Evolutionary conservation across 2,329 filamentous ascomycete genomes (phyloP).

Genomic region (Ceratocystis alfenasii): DNA sequence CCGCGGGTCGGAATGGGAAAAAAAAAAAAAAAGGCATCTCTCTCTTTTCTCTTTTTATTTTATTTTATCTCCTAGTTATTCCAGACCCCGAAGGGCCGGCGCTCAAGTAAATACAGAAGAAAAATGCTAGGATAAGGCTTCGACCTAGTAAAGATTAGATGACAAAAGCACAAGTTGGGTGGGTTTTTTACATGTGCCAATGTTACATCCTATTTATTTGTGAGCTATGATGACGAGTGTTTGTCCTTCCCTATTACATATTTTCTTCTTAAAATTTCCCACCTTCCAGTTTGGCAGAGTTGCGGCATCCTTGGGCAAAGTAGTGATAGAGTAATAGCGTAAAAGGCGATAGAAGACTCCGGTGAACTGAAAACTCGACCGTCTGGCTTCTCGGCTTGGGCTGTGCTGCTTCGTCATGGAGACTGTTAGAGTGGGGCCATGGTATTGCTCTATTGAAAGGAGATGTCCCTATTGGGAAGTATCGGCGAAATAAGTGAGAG

Average conservation of each 20-base stretch:
- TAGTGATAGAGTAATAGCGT: too few relatives aligned
- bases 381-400: background rate
- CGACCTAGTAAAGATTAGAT: background rate
- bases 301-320: too few relatives aligned
- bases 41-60: background rate
- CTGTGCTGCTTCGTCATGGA: too few relatives aligned
- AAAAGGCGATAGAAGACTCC: background rate
- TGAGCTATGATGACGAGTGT: too few relatives aligned
- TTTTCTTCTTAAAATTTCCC: too few relatives aligned
- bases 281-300: too few relatives aligned
- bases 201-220: too few relatives aligned
- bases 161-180: background rate
- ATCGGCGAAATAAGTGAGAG: background rate
- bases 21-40: background rate
- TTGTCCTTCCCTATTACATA: too few relatives aligned
- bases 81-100: background rate
- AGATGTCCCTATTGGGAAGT: background rate
- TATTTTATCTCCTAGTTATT: background rate
- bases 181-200: background rate
- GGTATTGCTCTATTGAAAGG: conserved; percentile 3
- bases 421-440: background rate
- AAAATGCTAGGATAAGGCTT: background rate
- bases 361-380: background rate
- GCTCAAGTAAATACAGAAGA: background rate
- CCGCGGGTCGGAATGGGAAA: too few relatives aligned